Evolutionary conservation across 176 grass and related monocot genomes (phyloP).

Genomic region (Pontederia paniculata): DNA sequence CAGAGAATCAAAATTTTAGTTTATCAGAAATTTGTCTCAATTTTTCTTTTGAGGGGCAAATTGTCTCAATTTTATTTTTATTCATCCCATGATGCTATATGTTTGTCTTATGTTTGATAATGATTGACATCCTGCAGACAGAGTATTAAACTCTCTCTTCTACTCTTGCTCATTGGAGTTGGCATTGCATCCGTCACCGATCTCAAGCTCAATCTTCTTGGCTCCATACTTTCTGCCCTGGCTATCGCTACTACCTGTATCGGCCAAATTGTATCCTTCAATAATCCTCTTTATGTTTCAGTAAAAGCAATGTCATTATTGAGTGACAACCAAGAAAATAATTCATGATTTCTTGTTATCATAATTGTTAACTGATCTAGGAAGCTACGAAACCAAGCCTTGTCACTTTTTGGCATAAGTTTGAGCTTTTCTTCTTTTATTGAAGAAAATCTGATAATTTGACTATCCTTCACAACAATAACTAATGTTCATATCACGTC

Average conservation of each 20-base stretch:
- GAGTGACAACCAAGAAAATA: too few species aligned
- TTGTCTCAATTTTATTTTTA: too few species aligned
- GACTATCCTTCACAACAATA: not conserved
- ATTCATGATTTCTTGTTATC: too few species aligned
- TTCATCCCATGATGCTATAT: not conserved
- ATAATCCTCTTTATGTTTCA: too few species aligned
- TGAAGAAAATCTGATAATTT: too few species aligned
- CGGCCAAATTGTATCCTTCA: conserved; percentile 95
- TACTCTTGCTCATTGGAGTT: conserved; percentile 91
- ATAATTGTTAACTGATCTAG: too few species aligned
- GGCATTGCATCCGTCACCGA: conserved; percentile 94
- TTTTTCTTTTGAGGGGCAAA: too few species aligned
- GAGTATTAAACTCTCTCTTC: conserved; percentile 78
- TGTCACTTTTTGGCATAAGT: too few species aligned
- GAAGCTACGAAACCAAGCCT: too few species aligned
- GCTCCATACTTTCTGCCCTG: conserved; percentile 75
- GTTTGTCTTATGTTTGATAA: conserved; percentile 25
- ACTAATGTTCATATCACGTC: conserved; percentile 3
- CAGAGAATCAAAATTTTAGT: not conserved
- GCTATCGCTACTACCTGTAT: conserved; percentile 94
- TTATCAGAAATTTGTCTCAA: not conserved
- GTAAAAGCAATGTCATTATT: too few species aligned
- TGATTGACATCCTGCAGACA: conserved; percentile 54
- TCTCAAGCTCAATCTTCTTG: conserved; percentile 90
- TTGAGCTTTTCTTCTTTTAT: too few species aligned